Percentiles rank a stretch among this genome's conserved stretches.
Conservation (phyloP, 495 filamentous ascomycete species). For the Ramalina intermedia region DNA sequence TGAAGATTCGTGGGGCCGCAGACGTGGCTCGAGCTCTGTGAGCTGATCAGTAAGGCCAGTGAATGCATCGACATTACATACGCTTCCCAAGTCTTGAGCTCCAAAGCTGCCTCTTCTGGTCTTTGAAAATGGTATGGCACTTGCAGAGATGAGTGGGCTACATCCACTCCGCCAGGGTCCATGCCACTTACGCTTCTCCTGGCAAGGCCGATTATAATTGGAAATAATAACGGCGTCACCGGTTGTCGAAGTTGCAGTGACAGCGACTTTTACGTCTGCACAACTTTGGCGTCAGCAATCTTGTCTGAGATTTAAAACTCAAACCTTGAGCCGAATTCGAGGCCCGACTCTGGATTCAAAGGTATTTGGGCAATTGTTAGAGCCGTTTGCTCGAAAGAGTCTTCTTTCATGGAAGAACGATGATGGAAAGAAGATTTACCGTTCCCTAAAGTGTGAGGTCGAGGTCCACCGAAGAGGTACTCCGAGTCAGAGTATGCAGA, state of each 20-base stretch:
- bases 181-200: slow-evolving; percentile 1
- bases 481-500: background rate
- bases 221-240: slow-evolving; percentile 25
- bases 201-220: slow-evolving; percentile 33
- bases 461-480: slow-evolving; percentile 29
- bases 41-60: slow-evolving; percentile 23
- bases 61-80: slow-evolving; percentile 7
- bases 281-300: no score
- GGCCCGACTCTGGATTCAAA: no score
- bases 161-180: background rate
- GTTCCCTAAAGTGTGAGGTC: slow-evolving; percentile 8
- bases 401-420: no score
- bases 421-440: no score
- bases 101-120: slow-evolving; percentile 24
- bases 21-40: slow-evolving; percentile 28
- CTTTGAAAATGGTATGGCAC: slow-evolving; percentile 29
- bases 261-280: slow-evolving; percentile 27
- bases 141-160: background rate
- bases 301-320: no score
- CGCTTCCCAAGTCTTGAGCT: slow-evolving; percentile 40
- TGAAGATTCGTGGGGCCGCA: slow-evolving; percentile 32
- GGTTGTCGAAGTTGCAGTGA: slow-evolving; percentile 28
- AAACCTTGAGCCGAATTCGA: no score
- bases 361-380: no score
- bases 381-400: no score